Evolutionary conservation across 345 rosid genomes (phyloP).

Genomic region (Turnera subulata): DNA sequence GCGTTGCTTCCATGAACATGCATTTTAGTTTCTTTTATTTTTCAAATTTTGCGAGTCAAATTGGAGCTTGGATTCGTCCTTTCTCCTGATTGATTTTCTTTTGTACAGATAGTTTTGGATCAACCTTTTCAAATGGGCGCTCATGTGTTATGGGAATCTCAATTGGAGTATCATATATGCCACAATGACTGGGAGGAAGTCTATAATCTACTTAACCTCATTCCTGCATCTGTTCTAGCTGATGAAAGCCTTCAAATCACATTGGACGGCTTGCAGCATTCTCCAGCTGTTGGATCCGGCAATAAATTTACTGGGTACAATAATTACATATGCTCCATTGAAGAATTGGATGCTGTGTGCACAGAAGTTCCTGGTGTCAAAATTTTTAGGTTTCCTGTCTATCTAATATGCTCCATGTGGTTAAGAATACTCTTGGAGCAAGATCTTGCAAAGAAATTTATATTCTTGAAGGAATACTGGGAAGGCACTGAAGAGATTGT

Average conservation of each 20-base stretch:
- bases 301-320: constrained; percentile 40
- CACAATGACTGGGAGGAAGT: constrained; percentile 97
- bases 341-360: constrained; percentile 75
- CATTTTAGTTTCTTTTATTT: neutral
- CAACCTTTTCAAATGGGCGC: constrained; percentile 94
- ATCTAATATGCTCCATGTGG: constrained; percentile 61
- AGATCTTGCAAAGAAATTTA: constrained; percentile 73
- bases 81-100: constrained; percentile 9
- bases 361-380: constrained; percentile 77
- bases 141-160: constrained; percentile 91
- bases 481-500: constrained; percentile 69
- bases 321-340: constrained; percentile 59
- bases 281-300: constrained; percentile 37
- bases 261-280: constrained; percentile 55
- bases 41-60: too few species aligned
- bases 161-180: constrained; percentile 75
- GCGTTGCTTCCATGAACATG: too few species aligned
- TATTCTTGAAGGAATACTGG: constrained; percentile 85
- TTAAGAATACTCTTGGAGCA: constrained; percentile 71
- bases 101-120: constrained; percentile 84
- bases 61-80: neutral
- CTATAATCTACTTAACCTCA: constrained; percentile 60
- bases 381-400: constrained; percentile 54
- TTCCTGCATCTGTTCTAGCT: constrained; percentile 62
- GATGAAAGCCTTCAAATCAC: constrained; percentile 75